Evolutionary conservation across 345 rosid species (phyloP).

Genomic region (Eucalyptus pauciflora): DNA sequence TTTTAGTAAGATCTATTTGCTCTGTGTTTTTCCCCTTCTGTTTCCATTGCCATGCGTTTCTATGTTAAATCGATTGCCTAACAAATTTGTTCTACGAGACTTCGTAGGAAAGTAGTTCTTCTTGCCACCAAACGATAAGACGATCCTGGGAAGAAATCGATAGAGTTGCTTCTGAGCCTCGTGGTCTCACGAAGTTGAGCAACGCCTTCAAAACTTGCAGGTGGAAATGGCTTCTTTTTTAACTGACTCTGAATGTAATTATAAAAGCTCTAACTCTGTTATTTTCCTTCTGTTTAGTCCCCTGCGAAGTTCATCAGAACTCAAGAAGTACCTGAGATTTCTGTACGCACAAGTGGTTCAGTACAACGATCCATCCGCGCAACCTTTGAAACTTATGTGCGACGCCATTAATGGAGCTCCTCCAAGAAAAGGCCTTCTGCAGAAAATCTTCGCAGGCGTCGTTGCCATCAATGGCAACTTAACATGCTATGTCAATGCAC

Average conservation of each 20-base stretch:
- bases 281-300: constrained; percentile 4
- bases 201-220: constrained; percentile 17
- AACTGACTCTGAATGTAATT: not conserved
- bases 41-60: not conserved
- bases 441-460: constrained; percentile 26
- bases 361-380: constrained; percentile 21
- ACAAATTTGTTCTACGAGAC: not conserved
- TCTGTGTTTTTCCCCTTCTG: not conserved
- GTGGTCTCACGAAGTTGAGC: constrained; percentile 13
- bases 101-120: constrained; percentile 11
- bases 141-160: constrained; percentile 16
- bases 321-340: constrained; percentile 12
- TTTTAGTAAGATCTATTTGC: constrained; percentile 1
- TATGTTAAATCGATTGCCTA: not conserved
- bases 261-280: not conserved
- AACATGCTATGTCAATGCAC: constrained; percentile 27
- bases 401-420: constrained; percentile 23
- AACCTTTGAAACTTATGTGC: constrained; percentile 21
- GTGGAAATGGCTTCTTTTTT: not conserved
- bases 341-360: constrained; percentile 25
- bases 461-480: constrained; percentile 14
- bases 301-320: constrained; percentile 2
- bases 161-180: not conserved
- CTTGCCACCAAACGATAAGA: constrained; percentile 11
- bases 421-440: constrained; percentile 4